Conservation (phyloP, 257 asterid genomes). For the Cruciata laevipes region DNA sequence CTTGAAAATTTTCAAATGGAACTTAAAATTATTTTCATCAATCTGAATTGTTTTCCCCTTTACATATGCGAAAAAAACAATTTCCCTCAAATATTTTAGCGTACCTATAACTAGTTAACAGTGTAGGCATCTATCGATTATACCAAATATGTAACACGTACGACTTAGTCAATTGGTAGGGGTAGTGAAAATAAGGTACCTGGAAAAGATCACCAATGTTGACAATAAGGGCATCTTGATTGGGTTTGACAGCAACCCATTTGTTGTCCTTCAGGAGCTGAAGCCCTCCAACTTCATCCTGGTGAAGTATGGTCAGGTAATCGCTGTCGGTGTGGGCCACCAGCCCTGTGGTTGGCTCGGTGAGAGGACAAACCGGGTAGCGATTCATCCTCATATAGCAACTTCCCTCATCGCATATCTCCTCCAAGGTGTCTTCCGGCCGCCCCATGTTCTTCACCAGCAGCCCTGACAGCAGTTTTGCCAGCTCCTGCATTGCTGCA, state of each 20-base stretch:
- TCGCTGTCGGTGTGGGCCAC: conserved; percentile 78
- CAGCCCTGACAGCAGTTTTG: conserved; percentile 34
- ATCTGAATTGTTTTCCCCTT: too few species aligned
- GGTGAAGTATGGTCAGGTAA: conserved; percentile 63
- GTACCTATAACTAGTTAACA: too few species aligned
- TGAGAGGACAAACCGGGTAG: conserved; percentile 43
- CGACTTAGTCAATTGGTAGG: background rate
- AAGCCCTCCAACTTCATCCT: conserved; percentile 78
- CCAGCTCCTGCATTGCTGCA: conserved; percentile 52
- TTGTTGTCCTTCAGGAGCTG: conserved; percentile 57
- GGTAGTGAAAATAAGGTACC: conserved; percentile 23
- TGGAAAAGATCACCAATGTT: conserved; percentile 83
- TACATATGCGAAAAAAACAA: too few species aligned
- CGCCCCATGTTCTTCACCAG: conserved; percentile 37
- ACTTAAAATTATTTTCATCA: too few species aligned
- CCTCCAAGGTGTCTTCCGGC: conserved; percentile 21
- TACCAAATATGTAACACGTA: too few species aligned
- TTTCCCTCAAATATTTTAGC: too few species aligned
- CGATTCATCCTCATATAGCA: conserved; percentile 60
- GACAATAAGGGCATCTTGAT: conserved; percentile 56
- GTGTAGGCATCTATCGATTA: too few species aligned
- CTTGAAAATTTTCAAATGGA: too few species aligned
- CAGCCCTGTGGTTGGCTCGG: conserved; percentile 33
- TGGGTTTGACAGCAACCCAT: conserved; percentile 64
- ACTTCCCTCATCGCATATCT: conserved; percentile 38